A percentile compares a stretch with the other conserved stretches of the same genome.
These are phyloP conservation scores for Fusarium sp. DNA, from an alignment of 2,329 filamentous ascomycete genomes.

Conservation along the genomic window DNA sequence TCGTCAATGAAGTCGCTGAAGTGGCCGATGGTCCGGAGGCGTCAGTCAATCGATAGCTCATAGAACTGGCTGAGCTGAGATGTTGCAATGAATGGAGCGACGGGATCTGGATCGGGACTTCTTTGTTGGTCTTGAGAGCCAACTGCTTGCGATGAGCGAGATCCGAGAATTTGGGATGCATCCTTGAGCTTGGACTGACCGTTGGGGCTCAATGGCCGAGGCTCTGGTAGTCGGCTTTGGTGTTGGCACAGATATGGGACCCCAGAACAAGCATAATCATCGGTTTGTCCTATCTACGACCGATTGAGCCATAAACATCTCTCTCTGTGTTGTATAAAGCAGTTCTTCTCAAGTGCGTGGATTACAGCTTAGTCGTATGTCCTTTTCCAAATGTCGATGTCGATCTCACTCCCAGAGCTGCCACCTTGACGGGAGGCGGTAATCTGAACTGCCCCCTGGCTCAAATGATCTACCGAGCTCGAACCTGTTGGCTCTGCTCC, in stretches of 20 bases:
- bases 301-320: fast-evolving
- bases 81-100: fast-evolving
- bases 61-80: fast-evolving
- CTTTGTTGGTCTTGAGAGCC: not conserved
- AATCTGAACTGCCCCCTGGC: fast-evolving
- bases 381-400: fast-evolving
- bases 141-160: not conserved
- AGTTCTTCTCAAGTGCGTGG: not conserved
- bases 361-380: not conserved
- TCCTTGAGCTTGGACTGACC: not conserved
- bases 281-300: fast-evolving
- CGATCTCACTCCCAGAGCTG: not conserved
- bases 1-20: fast-evolving
- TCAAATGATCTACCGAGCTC: not conserved
- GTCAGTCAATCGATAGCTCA: not conserved
- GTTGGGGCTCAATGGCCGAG: not conserved
- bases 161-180: not conserved
- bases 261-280: fast-evolving
- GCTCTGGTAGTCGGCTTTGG: fast-evolving
- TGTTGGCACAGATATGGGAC: not conserved
- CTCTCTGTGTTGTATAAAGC: fast-evolving
- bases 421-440: no score
- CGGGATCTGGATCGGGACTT: not conserved
- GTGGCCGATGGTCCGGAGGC: not conserved
- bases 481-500: fast-evolving